Evolutionary conservation across 139 green algal species (phyloP), one percentile per base, ranked within the genome.

Genomic region (Coelastrella sp.): DNA sequence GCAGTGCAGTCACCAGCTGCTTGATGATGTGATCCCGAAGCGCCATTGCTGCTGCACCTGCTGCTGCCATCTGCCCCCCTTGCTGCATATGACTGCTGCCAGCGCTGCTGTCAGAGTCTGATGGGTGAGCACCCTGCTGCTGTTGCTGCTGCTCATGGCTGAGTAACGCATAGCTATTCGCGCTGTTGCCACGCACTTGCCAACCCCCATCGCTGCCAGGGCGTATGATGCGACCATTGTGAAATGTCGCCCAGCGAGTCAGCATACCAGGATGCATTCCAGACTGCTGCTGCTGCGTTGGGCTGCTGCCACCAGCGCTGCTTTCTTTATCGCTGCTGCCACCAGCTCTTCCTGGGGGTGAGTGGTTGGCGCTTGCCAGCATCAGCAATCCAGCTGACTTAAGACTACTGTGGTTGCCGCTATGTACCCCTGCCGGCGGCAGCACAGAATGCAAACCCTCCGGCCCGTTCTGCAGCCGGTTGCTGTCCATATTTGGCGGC

Each of bases 11-110:
- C 47, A 80, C 47, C 77, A 91, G 65, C 87, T 83, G 87, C 87
- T 86, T 68, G 64, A 91, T 86, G 32, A 91, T 86, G 65, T 86
- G 64, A 13, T 86, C 87, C 0, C 76, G 32, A 54, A 86, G 78
- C 32, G 78, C 76, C 64, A 80, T 14, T 5, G 32, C 87, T 23
- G 47, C 87, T 22, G 14, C 77, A 13, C 61, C 77, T 65, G 61
- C 77, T 66, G 23, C 87, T 59, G 22, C 87, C 10, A 23, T 7
- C 14, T 23, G 17, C 3, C 77, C 77, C 22, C 47, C 11, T 6
- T 60, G 7, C 82, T 54, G 66, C 82, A 64, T 17, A 14, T 17
- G 22, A 14, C 82, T 59, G 20, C 60, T 59, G 64, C 47, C 23
- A 54, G 54, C 68, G 64, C 20, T 87, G 81, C 57, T 87, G 81